phyloP scores from a whole-genome alignment of 83 land plant genomes.

The Picea abies region DNA sequence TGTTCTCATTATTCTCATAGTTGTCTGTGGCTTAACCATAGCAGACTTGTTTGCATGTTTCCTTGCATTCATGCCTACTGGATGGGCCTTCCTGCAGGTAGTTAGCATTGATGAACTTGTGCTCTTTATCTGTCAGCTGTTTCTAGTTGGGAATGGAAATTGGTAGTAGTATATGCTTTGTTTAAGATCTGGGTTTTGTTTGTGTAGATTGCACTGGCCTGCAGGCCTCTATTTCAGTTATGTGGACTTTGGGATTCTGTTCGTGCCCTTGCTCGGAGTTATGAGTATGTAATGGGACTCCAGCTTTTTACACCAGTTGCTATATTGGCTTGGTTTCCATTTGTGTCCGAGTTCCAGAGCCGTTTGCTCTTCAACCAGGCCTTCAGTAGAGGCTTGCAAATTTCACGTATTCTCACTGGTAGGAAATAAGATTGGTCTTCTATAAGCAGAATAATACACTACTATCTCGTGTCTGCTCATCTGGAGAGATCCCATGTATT shows the following conservation, averaged over 20 bases:
- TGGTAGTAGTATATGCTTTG: too few species aligned
- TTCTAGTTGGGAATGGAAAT: too few species aligned
- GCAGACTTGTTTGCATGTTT: constrained; percentile 63
- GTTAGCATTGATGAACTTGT: constrained; percentile 8
- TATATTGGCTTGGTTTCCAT: constrained; percentile 79
- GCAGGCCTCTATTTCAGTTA: constrained; percentile 34
- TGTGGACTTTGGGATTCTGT: constrained; percentile 69
- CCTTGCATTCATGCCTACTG: constrained; percentile 83
- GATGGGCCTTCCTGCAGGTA: too few species aligned
- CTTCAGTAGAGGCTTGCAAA: constrained; percentile 85
- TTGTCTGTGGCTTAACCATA: constrained; percentile 57
- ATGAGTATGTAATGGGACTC: constrained; percentile 73
- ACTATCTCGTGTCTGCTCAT: too few species aligned
- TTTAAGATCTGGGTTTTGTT: not conserved
- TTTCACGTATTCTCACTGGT: constrained; percentile 78
- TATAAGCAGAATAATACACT: not conserved
- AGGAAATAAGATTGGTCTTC: constrained; percentile 33
- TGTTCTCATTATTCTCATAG: constrained; percentile 69
- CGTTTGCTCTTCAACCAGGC: constrained; percentile 78
- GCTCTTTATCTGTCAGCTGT: too few species aligned
- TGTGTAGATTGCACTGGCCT: constrained; percentile 61
- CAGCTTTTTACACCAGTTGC: constrained; percentile 59
- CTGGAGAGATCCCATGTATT: too few species aligned
- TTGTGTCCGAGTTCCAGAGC: constrained; percentile 80
- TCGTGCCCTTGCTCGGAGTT: constrained; percentile 66